Evolutionary conservation across 192 early-diverging fungal genomes (phyloP), one percentile per base, ranked within the genome.

Genomic region (Thamnidium elegans): DNA sequence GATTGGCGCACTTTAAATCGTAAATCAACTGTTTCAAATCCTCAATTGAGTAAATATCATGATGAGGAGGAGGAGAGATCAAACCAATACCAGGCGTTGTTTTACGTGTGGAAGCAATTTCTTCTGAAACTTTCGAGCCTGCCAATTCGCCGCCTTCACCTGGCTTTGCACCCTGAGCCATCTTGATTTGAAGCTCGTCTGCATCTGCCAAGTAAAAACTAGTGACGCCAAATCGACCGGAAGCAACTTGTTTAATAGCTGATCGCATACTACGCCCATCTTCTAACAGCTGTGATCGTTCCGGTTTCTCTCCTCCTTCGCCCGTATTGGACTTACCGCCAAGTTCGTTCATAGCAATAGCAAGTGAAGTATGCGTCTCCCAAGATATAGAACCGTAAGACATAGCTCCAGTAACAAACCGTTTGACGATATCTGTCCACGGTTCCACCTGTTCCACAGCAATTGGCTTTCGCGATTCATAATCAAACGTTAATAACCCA

Each of bases 11-110:
- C 80, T 97, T 96, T 62, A 96, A 84, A 70, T 99, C 97, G 70
- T 96, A 99, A 71, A 99, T 99, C 19, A 99, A 77, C 80, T 99
- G 97, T 84, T 96, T 96, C 63, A 99, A 82, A 73, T 99, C 96
- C 77, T 99, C 96, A 65, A 99, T 99, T 14, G 95, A 97, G 84
- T 99, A 97, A 64, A 97, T 97, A 77, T 99, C 96, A 81, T 99
- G 96, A 77, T 97, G 96, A 66, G 96, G 96, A 73, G 96, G 96
- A 31, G 96, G 96, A 44, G 92, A 94, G 62, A 99, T 97, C 26
- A 99, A 82, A 47, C 94, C 94, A 36, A 97, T 94, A 31, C 95
- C 95, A 19, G 96, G 93, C 13, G 94, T 96, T 8, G 94, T 92
- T 67, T 99, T 94, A 58, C 96, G 84, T 21, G 96, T 99, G 56